Conservation (phyloP, 768 basidiomycete species). For the Tricholoma hemisulphureum region DNA sequence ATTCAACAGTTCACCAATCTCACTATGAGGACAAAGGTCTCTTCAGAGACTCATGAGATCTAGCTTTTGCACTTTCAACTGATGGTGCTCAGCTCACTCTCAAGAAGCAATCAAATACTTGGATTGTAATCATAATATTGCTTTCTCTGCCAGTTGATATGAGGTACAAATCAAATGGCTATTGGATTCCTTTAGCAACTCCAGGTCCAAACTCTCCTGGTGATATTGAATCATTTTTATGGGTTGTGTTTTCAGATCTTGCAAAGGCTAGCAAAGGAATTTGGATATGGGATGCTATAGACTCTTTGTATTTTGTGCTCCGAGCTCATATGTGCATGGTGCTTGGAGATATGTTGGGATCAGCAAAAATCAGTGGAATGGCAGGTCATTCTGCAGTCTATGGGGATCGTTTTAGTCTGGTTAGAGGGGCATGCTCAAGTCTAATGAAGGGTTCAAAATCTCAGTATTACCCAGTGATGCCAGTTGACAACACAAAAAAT, state of each 20-base stretch:
- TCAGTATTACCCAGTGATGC: slow-evolving; percentile 27
- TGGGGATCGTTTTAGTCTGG: slow-evolving; percentile 30
- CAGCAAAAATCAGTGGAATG: slow-evolving; percentile 32
- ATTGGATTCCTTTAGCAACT: slow-evolving; percentile 14
- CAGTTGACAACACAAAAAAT: slow-evolving; percentile 15
- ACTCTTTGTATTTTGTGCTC: slow-evolving; percentile 21
- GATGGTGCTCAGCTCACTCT: slow-evolving; percentile 31
- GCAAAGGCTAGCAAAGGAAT: slow-evolving; percentile 25
- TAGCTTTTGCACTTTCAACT: no score
- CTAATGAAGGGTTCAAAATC: slow-evolving; percentile 18
- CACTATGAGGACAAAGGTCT: no score
- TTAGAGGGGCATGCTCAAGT: slow-evolving; percentile 25
- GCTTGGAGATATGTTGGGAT: slow-evolving; percentile 33
- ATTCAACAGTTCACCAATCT: no score
- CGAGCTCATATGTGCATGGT: slow-evolving; percentile 18
- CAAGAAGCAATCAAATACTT: slow-evolving; percentile 30
- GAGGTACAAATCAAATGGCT: slow-evolving; percentile 17
- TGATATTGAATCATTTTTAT: slow-evolving; percentile 22
- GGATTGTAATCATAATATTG: slow-evolving; percentile 21
- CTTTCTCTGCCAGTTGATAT: slow-evolving; percentile 21
- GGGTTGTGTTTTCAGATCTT: slow-evolving; percentile 26
- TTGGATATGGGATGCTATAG: slow-evolving; percentile 34
- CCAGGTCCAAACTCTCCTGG: slow-evolving; percentile 21
- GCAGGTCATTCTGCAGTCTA: slow-evolving; percentile 24
- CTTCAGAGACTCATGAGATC: no score